A percentile compares a stretch with the other conserved stretches of the same genome.
Evolutionary conservation across 1,139 yeast species (phyloP).

Genomic region (Taphrina deformans): DNA sequence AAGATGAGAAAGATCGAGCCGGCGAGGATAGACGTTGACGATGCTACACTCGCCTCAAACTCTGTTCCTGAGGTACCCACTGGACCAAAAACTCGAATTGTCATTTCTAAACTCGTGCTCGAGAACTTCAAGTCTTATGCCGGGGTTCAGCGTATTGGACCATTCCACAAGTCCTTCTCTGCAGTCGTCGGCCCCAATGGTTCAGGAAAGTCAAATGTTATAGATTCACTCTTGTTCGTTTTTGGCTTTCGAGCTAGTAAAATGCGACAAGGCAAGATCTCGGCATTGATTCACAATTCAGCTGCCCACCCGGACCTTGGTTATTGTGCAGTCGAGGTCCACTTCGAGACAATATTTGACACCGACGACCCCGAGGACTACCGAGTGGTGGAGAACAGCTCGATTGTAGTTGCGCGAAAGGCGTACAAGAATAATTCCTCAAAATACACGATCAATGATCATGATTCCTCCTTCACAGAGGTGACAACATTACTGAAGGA

Average conservation of each 20-base stretch:
- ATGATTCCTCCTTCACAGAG: constrained; percentile 69
- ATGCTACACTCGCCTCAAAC: not conserved
- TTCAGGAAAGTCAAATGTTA: constrained; percentile 95
- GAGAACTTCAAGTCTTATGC: constrained; percentile 95
- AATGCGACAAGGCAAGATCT: constrained; percentile 92
- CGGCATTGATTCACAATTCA: constrained; percentile 82
- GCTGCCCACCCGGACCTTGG: constrained; percentile 65
- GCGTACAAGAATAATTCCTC: constrained; percentile 78
- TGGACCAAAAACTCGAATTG: constrained; percentile 56
- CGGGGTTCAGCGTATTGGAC: constrained; percentile 91
- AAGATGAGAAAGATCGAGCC: not conserved
- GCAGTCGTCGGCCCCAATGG: constrained; percentile 99
- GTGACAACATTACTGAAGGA: constrained; percentile 72
- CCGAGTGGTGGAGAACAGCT: constrained; percentile 55
- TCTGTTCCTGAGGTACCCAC: not conserved
- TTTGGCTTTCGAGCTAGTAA: constrained; percentile 96
- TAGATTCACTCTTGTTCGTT: constrained; percentile 91
- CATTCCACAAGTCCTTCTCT: constrained; percentile 84
- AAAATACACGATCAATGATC: constrained; percentile 71
- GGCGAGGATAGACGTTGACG: not conserved
- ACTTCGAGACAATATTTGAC: constrained; percentile 77
- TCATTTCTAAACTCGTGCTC: constrained; percentile 69
- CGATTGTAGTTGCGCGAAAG: constrained; percentile 71
- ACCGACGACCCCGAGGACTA: constrained; percentile 43
- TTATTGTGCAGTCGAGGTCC: constrained; percentile 90